Percentiles rank a stretch among this genome's conserved stretches.
These are phyloP conservation scores for Erucastrum elatum DNA, from an alignment of 345 rosid genomes.

Conservation along the genomic window DNA sequence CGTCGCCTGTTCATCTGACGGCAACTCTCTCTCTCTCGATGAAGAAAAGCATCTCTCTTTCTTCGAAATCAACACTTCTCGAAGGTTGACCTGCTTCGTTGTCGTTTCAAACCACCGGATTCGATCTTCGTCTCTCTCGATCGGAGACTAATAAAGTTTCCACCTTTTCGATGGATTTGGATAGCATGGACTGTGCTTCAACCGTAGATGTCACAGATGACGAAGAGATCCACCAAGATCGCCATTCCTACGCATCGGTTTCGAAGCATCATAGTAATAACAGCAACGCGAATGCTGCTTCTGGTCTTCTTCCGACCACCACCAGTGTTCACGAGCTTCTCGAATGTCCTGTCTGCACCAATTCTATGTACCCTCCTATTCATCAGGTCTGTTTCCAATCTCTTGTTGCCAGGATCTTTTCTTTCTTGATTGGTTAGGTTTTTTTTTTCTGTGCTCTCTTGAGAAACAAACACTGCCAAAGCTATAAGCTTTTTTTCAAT, in stretches of 20 bases:
- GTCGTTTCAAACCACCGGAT: background rate
- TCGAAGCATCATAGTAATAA: slow-evolving; percentile 55
- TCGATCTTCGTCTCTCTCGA: slow-evolving; percentile 17
- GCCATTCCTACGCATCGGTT: slow-evolving; percentile 52
- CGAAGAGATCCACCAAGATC: slow-evolving; percentile 78
- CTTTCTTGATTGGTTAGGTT: slow-evolving; percentile 6
- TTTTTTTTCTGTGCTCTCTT: background rate
- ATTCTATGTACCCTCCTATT: slow-evolving; percentile 97
- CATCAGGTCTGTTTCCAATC: slow-evolving; percentile 65
- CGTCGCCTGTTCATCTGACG: slow-evolving; percentile 38
- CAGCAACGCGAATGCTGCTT: slow-evolving; percentile 40
- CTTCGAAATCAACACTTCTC: slow-evolving; percentile 28
- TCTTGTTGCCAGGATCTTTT: background rate
- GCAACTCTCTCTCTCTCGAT: slow-evolving; percentile 26
- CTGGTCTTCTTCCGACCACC: slow-evolving; percentile 61
- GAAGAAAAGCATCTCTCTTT: slow-evolving; percentile 36
- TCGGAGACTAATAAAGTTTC: slow-evolving; percentile 7
- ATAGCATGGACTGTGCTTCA: slow-evolving; percentile 74
- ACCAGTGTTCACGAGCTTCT: slow-evolving; percentile 94
- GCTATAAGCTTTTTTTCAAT: background rate
- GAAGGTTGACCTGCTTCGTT: slow-evolving; percentile 36
- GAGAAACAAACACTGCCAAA: background rate
- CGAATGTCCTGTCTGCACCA: slow-evolving; percentile 96
- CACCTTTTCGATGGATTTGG: slow-evolving; percentile 58
- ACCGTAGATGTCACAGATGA: slow-evolving; percentile 71